Base-by-base conservation (phyloP, 306 rosid species). In the Dalbergia cultrata region DNA sequence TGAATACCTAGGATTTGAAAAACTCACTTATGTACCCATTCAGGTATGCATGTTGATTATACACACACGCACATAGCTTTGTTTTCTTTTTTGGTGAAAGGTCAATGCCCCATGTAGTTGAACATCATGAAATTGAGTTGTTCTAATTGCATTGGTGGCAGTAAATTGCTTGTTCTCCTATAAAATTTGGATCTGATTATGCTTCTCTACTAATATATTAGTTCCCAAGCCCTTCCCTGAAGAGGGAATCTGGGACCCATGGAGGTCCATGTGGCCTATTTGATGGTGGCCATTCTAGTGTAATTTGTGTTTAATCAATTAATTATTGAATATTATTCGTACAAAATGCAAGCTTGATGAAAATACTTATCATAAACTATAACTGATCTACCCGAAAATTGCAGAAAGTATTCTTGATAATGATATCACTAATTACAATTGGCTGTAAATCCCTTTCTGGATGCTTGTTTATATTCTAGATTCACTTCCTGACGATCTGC, bases 11-110 rank as follows among this genome's bases (percentile, higher is more conserved):
- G 98, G 97, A 76, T 95, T 95, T 81, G 98, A 93, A 86, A 93
- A 91, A 47, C 97, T 95, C 76, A 91, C 99, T 41, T 91, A 84
- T 76, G 94, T 91, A 33, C 99, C 99, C 60, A 90, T 93, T 77
- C 98, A 91, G 97, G 99, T 90, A 88, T 75, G 81, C 72, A 75
- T n/a, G 16, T 17, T 18, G 58, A 68, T 81, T 50, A 71, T 61
- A 17, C 31, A 43, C 31, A 53, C 50, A 53, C 47, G 61, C 10
- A 7, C 12, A 66, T 52, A 14, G 10, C 5, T 56, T 17, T 66
- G 4, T 5, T 35, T 13, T 68, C 4, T n/a, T 13, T 54, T 9
- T 17, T 7, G 1, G 16, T 35, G 43, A 22, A 66, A 58, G 41
- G 19, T 45, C 14, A 33, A 74, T 33, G 45, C 31, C 65, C 35